phyloP scores from a whole-genome alignment of 306 rosid species.

The Parietaria judaica region DNA sequence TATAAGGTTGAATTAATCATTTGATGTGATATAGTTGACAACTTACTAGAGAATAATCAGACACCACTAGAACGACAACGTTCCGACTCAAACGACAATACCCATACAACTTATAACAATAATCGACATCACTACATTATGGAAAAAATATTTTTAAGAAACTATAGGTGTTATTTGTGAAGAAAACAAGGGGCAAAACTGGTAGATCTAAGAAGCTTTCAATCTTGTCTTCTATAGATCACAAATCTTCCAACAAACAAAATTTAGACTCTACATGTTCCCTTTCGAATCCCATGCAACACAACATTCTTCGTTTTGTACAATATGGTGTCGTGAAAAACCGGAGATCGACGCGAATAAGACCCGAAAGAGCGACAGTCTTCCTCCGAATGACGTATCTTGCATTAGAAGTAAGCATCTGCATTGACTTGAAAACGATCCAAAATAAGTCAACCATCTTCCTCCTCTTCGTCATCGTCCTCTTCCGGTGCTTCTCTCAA shows the following conservation, averaged over 20 bases:
- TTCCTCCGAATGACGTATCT: too few species aligned
- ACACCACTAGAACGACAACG: too few species aligned
- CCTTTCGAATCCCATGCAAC: background rate
- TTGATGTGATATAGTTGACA: too few species aligned
- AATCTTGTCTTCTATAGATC: background rate
- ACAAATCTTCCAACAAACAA: background rate
- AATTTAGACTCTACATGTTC: conserved; percentile 1
- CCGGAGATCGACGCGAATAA: too few species aligned
- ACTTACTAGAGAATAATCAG: too few species aligned
- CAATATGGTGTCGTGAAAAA: background rate
- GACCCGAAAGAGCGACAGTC: too few species aligned
- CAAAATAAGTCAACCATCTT: conserved; percentile 7
- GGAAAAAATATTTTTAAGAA: too few species aligned
- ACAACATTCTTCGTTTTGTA: background rate
- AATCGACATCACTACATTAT: too few species aligned
- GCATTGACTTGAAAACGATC: background rate
- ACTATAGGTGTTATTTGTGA: background rate
- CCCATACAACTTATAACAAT: too few species aligned
- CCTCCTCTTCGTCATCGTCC: conserved; percentile 53
- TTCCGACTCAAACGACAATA: too few species aligned
- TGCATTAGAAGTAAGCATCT: too few species aligned
- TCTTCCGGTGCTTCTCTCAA: conserved; percentile 78
- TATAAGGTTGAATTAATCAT: too few species aligned
- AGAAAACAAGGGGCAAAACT: background rate
- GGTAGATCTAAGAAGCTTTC: background rate